Evolutionary conservation across 129 eudicot genomes (phyloP).

Genomic region (Erigeron canadensis): DNA sequence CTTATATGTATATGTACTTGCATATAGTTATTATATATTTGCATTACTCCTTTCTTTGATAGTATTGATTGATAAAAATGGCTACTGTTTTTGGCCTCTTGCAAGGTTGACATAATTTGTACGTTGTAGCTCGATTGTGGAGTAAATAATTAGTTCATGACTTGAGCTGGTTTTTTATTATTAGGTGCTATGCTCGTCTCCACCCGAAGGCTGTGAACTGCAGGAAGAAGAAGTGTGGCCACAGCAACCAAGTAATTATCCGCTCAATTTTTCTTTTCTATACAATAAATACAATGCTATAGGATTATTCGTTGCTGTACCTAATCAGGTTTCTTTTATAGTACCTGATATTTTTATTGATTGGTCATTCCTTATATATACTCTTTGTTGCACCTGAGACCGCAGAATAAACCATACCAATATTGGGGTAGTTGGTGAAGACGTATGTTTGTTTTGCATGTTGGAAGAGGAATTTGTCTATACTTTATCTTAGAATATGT

Average conservation of each 20-base stretch:
- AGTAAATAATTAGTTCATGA: no score
- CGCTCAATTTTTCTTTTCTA: background rate
- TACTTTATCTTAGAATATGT: background rate
- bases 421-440: background rate
- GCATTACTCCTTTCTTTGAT: background rate
- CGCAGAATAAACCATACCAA: background rate
- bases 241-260: conserved; percentile 16
- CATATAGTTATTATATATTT: background rate
- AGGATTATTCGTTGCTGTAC: background rate
- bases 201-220: conserved; percentile 30
- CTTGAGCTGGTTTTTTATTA: background rate
- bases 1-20: no score
- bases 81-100: no score
- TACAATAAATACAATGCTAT: no score
- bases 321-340: background rate
- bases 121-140: no score
- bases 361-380: background rate
- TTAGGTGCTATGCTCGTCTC: conserved; percentile 26
- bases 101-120: no score
- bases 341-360: background rate
- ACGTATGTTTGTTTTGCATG: background rate
- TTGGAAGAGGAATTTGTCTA: background rate
- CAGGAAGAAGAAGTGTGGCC: conserved; percentile 22
- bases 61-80: background rate
- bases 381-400: conserved; percentile 5